phyloP scores from a whole-genome alignment of 164 flowering plant genomes.

The Macadamia integrifolia region DNA sequence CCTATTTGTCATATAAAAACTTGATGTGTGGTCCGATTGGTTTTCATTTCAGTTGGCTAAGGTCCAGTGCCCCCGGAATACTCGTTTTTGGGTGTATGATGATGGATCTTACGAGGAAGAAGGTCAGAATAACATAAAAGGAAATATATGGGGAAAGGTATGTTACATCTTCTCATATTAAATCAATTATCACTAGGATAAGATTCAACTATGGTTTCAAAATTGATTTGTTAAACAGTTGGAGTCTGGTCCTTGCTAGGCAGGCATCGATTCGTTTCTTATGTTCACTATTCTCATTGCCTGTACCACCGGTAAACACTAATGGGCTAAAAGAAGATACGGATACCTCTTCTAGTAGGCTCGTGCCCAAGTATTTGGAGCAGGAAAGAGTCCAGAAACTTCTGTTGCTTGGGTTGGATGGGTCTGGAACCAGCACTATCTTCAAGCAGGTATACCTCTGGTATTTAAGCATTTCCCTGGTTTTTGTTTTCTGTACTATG shows the following conservation, averaged over 20 bases:
- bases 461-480: not conserved
- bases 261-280: constrained; percentile 37
- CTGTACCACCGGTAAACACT: constrained; percentile 21
- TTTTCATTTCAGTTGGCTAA: constrained; percentile 30
- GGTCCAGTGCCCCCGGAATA: constrained; percentile 37
- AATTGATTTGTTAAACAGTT: constrained; percentile 15
- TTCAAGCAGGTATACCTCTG: constrained; percentile 30
- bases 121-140: constrained; percentile 41
- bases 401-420: constrained; percentile 29
- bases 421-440: constrained; percentile 38
- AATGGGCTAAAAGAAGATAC: constrained; percentile 19
- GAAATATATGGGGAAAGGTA: constrained; percentile 44
- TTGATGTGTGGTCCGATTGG: not conserved
- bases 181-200: not conserved
- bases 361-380: constrained; percentile 29
- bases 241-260: constrained; percentile 22
- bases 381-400: constrained; percentile 27
- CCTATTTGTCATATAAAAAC: not conserved
- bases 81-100: constrained; percentile 43
- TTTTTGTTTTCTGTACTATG: no score
- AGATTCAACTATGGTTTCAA: constrained; percentile 7
- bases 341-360: constrained; percentile 16
- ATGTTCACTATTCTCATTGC: constrained; percentile 35
- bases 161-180: constrained; percentile 2
- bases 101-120: constrained; percentile 45